A percentile compares a stretch with the other conserved stretches of the same genome.
Evolutionary conservation across 345 rosid genomes (phyloP).

Genomic region (Eucalyptus rudis): DNA sequence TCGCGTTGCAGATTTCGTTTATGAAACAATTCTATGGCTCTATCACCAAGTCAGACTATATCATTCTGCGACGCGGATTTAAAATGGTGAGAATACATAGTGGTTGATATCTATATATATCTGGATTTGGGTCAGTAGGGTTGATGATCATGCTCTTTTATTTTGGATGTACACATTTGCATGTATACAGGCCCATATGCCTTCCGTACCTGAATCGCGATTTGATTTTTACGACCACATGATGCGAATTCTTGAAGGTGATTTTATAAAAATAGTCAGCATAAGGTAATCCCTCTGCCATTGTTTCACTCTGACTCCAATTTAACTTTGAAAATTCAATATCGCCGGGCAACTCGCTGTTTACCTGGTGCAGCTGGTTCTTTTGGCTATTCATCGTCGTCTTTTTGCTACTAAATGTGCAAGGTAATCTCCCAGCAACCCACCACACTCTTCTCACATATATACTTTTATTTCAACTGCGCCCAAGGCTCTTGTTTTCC

Average conservation of each 20-base stretch:
- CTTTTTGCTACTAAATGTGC: constrained; percentile 62
- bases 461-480: background rate
- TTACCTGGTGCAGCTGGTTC: constrained; percentile 44
- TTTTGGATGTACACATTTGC: background rate
- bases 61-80: constrained; percentile 62
- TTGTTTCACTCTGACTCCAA: background rate
- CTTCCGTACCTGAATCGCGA: background rate
- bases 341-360: background rate
- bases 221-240: constrained; percentile 51
- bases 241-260: constrained; percentile 44
- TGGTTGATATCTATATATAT: background rate
- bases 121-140: background rate
- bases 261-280: constrained; percentile 60
- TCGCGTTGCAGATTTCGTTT: constrained; percentile 49
- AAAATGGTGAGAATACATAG: constrained; percentile 24
- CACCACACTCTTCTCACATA: background rate
- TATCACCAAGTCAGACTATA: constrained; percentile 68
- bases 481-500: background rate
- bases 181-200: constrained; percentile 20
- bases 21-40: constrained; percentile 76
- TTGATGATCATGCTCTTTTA: background rate
- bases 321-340: too few species aligned
- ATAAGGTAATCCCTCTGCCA: constrained; percentile 36
- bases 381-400: constrained; percentile 83
- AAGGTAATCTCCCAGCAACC: constrained; percentile 27